Evolutionary conservation across 78 protist genomes (phyloP).

Genomic region (Dictyostelium intermedium): DNA sequence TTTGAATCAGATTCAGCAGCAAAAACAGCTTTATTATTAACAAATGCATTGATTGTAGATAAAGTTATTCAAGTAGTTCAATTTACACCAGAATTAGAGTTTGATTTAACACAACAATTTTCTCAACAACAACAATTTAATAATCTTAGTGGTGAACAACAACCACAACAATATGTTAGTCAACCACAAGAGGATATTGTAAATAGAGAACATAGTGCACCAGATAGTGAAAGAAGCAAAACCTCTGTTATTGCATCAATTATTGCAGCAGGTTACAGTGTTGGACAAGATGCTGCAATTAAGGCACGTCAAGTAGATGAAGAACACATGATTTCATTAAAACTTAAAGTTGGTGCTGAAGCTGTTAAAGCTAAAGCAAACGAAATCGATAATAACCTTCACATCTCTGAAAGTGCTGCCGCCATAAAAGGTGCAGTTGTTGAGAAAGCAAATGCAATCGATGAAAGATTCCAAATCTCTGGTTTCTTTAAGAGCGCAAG

Average conservation of each 20-base stretch:
- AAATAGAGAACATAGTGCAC: constrained; percentile 47
- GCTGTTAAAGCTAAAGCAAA: constrained; percentile 67
- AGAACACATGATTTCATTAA: constrained; percentile 57
- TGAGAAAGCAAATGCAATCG: constrained; percentile 64
- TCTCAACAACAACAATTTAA: not conserved
- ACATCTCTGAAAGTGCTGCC: constrained; percentile 74
- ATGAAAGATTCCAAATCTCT: constrained; percentile 81
- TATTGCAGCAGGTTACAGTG: constrained; percentile 78
- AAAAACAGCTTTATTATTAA: constrained; percentile 81
- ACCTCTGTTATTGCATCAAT: constrained; percentile 82
- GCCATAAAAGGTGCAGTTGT: constrained; percentile 58
- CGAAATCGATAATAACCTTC: constrained; percentile 73
- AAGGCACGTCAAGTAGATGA: constrained; percentile 83
- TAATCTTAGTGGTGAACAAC: not conserved
- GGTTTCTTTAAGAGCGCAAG: constrained; percentile 70
- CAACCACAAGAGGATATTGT: constrained; percentile 28
- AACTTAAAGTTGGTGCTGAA: constrained; percentile 72
- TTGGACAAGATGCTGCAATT: constrained; percentile 56
- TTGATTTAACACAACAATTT: not conserved
- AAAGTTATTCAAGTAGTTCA: constrained; percentile 72
- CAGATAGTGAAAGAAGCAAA: constrained; percentile 65
- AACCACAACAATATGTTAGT: not conserved
- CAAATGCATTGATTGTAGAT: constrained; percentile 85
- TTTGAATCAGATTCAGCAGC: constrained; percentile 82
- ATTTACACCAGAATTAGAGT: constrained; percentile 17